Evolutionary conservation across 345 rosid species (phyloP).

Genomic region (Melastoma malabathricum): DNA sequence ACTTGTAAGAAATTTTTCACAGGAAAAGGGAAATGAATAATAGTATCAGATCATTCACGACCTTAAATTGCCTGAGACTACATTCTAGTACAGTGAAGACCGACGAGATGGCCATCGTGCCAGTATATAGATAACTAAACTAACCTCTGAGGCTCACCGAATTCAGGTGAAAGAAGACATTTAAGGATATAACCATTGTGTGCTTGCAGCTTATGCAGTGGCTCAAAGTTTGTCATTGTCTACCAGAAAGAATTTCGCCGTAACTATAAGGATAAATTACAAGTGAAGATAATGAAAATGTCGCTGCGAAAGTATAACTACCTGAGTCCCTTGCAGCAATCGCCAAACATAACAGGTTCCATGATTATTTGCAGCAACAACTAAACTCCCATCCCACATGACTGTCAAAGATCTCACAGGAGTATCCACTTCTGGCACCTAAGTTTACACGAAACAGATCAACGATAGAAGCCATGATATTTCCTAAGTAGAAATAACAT

Average conservation of each 20-base stretch:
- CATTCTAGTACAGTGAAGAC: not conserved
- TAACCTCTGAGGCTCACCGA: constrained; percentile 72
- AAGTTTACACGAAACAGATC: constrained; percentile 5
- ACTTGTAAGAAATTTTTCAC: too few species aligned
- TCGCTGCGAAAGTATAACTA: constrained; percentile 5
- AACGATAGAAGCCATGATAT: not conserved
- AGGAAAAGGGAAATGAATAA: too few species aligned
- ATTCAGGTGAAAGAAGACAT: constrained; percentile 85
- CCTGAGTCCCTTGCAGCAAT: constrained; percentile 67
- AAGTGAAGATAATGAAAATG: not conserved
- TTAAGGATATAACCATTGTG: constrained; percentile 79
- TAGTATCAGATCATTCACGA: too few species aligned
- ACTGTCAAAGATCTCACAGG: constrained; percentile 81
- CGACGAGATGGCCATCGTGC: not conserved
- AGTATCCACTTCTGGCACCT: constrained; percentile 91
- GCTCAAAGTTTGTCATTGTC: constrained; percentile 93
- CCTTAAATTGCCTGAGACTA: not conserved
- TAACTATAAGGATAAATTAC: not conserved
- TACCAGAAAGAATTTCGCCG: constrained; percentile 13
- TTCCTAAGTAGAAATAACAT: too few species aligned
- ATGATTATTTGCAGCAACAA: constrained; percentile 83
- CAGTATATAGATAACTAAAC: constrained; percentile 3
- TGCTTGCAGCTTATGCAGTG: constrained; percentile 91
- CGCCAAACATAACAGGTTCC: constrained; percentile 99
- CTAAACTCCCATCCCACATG: constrained; percentile 97